Evolutionary conservation across 192 early-diverging fungal species (phyloP), one percentile per base, ranked within the genome.

Genomic region (Backusella tarrabulga): DNA sequence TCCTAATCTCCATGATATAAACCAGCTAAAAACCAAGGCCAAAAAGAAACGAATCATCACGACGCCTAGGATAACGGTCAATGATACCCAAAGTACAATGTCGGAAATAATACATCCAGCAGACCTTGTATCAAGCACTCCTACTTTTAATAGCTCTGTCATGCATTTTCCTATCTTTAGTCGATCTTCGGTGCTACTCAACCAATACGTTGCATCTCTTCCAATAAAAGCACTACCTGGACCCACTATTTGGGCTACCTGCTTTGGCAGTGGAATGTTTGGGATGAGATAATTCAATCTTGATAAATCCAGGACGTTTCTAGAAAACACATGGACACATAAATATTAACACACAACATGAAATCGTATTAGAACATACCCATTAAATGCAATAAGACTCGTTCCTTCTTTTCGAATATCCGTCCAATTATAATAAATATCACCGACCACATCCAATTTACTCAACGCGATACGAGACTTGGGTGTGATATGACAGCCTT

Each of bases 31-130:
- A 41, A 90, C 84, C 34, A 96, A 72, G 0, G 95, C 94, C 83
- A 95, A 78, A 70, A 90, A 81, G 77, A 97, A 97, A 67, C 90
- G 88, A 70, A 89, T 83, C 54, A 92, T 56, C 41, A 94, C 90
- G 0, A 88, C 87, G 67, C 91, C 87, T 32, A 93, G 71, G 79
- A 91, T 90, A 67, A 93, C 88, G 69, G 88, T 85, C 54, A 96
- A 84, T n/a, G 95, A 95, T 17, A 94, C 85, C 75, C 91, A 96
- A 17, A 96, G 84, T 9, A 94, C 85, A 36, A 97, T 91, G 70
- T 93, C 90, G 0, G 94, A 91, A 7, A 93, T 86, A 56, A 95
- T 91, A 84, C 96, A 98, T 0, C 95, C 95, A 36, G 93, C 80
- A 6, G 91, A 90, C 60, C 88, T 87, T n/a, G 90, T 84, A 78